Evolutionary conservation across 805 yeast species (phyloP).

Genomic region (Barnettozyma populi): DNA sequence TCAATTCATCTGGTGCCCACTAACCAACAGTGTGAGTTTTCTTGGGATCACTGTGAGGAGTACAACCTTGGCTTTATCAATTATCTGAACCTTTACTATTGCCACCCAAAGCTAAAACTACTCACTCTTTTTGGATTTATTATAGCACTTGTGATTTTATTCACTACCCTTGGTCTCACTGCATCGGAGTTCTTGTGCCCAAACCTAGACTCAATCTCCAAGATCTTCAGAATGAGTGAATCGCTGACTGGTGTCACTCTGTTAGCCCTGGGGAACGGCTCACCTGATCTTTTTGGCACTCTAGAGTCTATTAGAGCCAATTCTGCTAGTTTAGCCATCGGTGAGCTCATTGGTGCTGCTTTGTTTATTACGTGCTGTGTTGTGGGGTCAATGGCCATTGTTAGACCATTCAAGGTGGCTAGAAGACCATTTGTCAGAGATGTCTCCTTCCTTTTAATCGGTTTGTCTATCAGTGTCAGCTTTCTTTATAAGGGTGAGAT

Average conservation of each 20-base stretch:
- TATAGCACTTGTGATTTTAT: slow-evolving; percentile 34
- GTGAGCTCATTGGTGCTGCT: slow-evolving; percentile 91
- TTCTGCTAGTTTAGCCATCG: slow-evolving; percentile 73
- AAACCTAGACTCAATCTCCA: slow-evolving; percentile 65
- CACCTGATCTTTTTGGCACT: slow-evolving; percentile 85
- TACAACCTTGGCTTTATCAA: slow-evolving; percentile 24
- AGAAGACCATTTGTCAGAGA: slow-evolving; percentile 30
- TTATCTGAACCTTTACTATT: slow-evolving; percentile 21
- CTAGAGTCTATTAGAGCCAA: slow-evolving; percentile 72
- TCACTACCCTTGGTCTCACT: slow-evolving; percentile 67
- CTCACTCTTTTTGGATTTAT: slow-evolving; percentile 3
- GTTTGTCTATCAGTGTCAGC: slow-evolving; percentile 43
- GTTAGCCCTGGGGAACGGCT: slow-evolving; percentile 86
- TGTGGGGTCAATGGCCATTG: slow-evolving; percentile 71
- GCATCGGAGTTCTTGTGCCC: slow-evolving; percentile 86
- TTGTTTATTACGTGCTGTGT: slow-evolving; percentile 80
- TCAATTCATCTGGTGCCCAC: slow-evolving; percentile 12
- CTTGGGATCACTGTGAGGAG: slow-evolving; percentile 17
- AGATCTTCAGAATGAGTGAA: slow-evolving; percentile 61
- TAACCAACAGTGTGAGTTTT: slow-evolving; percentile 19
- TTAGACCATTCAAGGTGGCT: slow-evolving; percentile 61
- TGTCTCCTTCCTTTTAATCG: slow-evolving; percentile 53
- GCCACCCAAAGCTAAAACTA: slow-evolving; percentile 9
- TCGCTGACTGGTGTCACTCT: slow-evolving; percentile 82
- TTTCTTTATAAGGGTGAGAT: slow-evolving; percentile 56